Evolutionary conservation across 805 yeast genomes (phyloP), one percentile per base, ranked within the genome.

Genomic region (Wickerhamiella australiensis): DNA sequence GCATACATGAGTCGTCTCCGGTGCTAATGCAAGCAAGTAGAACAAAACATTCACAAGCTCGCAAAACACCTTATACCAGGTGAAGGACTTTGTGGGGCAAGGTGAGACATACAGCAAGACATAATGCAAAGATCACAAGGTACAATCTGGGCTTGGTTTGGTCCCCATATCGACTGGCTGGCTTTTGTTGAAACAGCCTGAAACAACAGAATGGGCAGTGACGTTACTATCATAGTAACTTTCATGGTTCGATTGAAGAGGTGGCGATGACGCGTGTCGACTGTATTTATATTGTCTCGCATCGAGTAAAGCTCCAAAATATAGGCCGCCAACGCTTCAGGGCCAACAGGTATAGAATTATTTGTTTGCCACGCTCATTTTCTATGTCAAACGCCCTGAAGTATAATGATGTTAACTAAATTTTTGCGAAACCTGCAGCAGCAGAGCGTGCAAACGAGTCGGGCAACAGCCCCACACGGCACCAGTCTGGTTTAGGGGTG

Each of bases 81-180:
- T 33, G 7, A n/a, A 17, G 20, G 18, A 33, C 7, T 5, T 11
- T 33, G 38, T 33, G 38, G 38, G 38, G 38, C 20, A 17, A 17
- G 18, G 38, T 33, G 38, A 33, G 38, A 33, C 38, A 33, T 15
- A 33, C 38, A 5, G 38, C 5, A 5, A 33, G 38, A 15, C 38
- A 33, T 33, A 33, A 33, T 33, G 38, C 38, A 33, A 33, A 15
- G 38, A 33, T 33, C 38, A 33, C 38, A 33, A 33, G 38, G 20
- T 33, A 11, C 38, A 11, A 33, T 33, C 38, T 17, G 15, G 20
- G 20, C 38, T 15, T 4, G 38, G n/a, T 9, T 18, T 11, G 38
- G 38, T 15, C 15, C 15, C 15, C 6, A n/a, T 5, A 8, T 31
- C 15, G 36, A 31, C 20, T 33, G n/a, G 38, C 20, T 33, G 38